Evolutionary conservation across 768 basidiomycete species (phyloP).

Genomic region (Tephrocybe rancida): DNA sequence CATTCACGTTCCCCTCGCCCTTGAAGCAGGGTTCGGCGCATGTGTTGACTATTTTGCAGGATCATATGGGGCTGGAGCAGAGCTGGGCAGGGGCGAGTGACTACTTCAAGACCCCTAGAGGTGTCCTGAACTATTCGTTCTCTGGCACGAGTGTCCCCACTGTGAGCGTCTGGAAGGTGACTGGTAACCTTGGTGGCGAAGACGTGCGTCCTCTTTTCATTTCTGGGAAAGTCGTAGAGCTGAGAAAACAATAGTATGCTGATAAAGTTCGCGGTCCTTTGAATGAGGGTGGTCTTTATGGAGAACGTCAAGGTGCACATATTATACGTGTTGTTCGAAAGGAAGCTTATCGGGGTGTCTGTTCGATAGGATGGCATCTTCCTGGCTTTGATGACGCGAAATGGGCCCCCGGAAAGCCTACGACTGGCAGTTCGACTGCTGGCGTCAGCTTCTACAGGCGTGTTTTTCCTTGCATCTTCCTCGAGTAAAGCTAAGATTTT

Average conservation of each 20-base stretch:
- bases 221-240: not conserved
- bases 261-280: constrained; percentile 55
- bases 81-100: constrained; percentile 45
- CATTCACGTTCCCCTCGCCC: constrained; percentile 34
- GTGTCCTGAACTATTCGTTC: constrained; percentile 49
- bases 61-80: constrained; percentile 57
- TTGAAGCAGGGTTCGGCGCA: constrained; percentile 35
- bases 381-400: constrained; percentile 51
- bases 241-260: constrained; percentile 32
- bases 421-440: constrained; percentile 38
- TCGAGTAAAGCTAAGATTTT: not conserved
- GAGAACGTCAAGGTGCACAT: constrained; percentile 48
- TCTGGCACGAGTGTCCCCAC: constrained; percentile 37
- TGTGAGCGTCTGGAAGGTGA: constrained; percentile 50
- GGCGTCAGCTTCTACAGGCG: constrained; percentile 54
- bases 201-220: constrained; percentile 26
- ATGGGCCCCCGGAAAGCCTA: constrained; percentile 47
- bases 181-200: constrained; percentile 52
- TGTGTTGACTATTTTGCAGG: constrained; percentile 52
- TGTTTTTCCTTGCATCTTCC: not conserved
- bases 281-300: constrained; percentile 62
- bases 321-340: not conserved
- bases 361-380: constrained; percentile 52
- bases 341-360: not conserved
- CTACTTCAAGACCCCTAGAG: constrained; percentile 49